phyloP scores from a whole-genome alignment of 148 eudicot genomes.

The Dysphania ambrosioides region DNA sequence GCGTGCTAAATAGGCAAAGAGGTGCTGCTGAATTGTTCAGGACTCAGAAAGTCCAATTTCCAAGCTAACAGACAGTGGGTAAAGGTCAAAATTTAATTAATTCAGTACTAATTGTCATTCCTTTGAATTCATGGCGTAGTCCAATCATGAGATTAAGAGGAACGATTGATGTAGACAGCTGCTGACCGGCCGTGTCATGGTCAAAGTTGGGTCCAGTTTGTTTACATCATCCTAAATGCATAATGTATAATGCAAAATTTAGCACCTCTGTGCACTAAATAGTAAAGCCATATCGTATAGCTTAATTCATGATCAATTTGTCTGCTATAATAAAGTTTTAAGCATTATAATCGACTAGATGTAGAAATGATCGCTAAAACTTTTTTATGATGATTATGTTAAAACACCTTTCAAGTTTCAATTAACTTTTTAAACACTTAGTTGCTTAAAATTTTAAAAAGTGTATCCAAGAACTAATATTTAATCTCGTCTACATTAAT shows the following conservation, averaged over 20 bases:
- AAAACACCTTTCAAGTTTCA: too few relatives aligned
- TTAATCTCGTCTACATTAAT: too few relatives aligned
- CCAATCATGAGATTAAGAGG: not conserved
- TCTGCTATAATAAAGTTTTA: too few relatives aligned
- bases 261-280: not conserved
- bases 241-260: too few relatives aligned
- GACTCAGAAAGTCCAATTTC: constrained; percentile 3
- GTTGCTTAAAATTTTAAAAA: too few relatives aligned
- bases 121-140: not conserved
- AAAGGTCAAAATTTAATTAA: not conserved
- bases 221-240: constrained; percentile 7
- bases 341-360: too few relatives aligned
- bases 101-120: not conserved
- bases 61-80: not conserved
- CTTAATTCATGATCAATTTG: not conserved
- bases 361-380: too few relatives aligned
- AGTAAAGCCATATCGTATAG: too few relatives aligned
- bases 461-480: too few relatives aligned
- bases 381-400: too few relatives aligned
- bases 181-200: not conserved
- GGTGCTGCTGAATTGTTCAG: constrained; percentile 3
- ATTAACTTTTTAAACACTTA: too few relatives aligned
- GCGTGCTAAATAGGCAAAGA: constrained; percentile 15
- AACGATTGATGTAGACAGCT: too few relatives aligned
- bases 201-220: constrained; percentile 3